Base-by-base conservation (phyloP, 768 basidiomycete genomes). In the Coprinellus micaceus region DNA sequence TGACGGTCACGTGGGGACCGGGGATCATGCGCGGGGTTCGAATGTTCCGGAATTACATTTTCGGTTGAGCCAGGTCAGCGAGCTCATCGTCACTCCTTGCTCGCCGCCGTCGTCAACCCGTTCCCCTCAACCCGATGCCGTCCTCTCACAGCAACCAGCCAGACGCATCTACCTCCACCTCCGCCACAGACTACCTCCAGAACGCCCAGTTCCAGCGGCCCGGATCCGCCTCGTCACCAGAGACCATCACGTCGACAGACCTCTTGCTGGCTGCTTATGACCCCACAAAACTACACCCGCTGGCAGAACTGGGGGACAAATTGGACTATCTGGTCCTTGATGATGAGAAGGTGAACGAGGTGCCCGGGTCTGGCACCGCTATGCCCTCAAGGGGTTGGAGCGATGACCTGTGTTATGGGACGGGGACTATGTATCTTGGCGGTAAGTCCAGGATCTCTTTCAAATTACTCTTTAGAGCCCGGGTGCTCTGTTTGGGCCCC, bases 371-470 rank as follows among this genome's bases (percentile, higher is more conserved):
- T 64, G 82, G 80, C 64, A 94, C 91, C 58, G 94, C 95, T 57
- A 83, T 99, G 61, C 94, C 95, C 64, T 91, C 88, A 69, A 80
- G 97, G 77, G 94, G 97, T 60, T 98, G 94, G 95, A 91, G 93
- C 76, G 97, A 99, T 78, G 97, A 99, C 77, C 76, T 99, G 58
- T 98, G 94, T 83, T 98, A 98, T 75, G 97, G 97, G 67, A 98
- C 95, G 66, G 97, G 97, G 61, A 95, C 95, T 63, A 97, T 94
- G 78, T 99, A 99, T 85, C 86, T 99, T 56, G 82, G 90, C 72
- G 96, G 96, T 98, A 69, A 69, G 92, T 86, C 60, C 51, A 58
- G 56, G 71, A 79, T 78, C 80, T 82, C 82, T 79, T 82, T 83
- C 79, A 81, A 77, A 76, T 82, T 79, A 77, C 78, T 77, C 58